Evolutionary conservation across 2,329 filamentous ascomycete genomes (phyloP).

Genomic region (Monosporascus sp.): DNA sequence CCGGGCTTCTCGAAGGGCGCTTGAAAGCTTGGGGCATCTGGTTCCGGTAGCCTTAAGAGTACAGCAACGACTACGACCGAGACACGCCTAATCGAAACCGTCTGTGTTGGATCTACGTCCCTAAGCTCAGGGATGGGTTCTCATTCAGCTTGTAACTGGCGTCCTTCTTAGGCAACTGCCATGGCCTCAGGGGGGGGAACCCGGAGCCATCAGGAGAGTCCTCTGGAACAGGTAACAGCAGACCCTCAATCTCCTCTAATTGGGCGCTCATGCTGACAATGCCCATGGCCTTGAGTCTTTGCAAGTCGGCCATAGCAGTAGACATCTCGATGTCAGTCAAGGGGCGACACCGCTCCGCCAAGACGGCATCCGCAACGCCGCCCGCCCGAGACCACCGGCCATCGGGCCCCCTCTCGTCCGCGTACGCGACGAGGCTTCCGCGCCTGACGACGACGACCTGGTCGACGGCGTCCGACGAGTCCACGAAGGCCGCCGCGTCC

Average conservation of each 20-base stretch:
- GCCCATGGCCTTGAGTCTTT: slow-evolving; percentile 17
- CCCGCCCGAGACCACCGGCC: slow-evolving; percentile 3
- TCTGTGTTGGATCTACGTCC: neutral
- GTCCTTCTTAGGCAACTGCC: neutral
- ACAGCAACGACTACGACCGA: too few relatives aligned
- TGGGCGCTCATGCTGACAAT: slow-evolving; percentile 12
- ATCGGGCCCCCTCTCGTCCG: slow-evolving; percentile 8
- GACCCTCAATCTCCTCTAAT: slow-evolving; percentile 17
- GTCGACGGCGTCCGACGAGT: slow-evolving; percentile 25
- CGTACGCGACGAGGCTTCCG: slow-evolving; percentile 31
- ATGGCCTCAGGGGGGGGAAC: neutral
- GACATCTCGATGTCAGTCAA: slow-evolving; percentile 22
- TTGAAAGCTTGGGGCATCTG: slow-evolving; percentile 5
- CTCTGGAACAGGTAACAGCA: slow-evolving; percentile 12
- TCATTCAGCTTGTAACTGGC: neutral
- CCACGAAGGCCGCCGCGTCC: slow-evolving; percentile 32
- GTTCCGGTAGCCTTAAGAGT: neutral
- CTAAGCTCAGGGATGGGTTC: neutral
- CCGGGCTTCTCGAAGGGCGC: slow-evolving; percentile 21
- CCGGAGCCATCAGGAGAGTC: neutral
- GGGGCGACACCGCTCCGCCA: slow-evolving; percentile 22
- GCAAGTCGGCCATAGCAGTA: slow-evolving; percentile 19
- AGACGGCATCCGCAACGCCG: slow-evolving; percentile 18
- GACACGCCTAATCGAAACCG: too few relatives aligned
- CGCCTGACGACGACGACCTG: slow-evolving; percentile 35